These are phyloP conservation scores for barley (Hordeum vulgare) DNA, from an alignment of 176 grass and related monocot genomes.

Conservation along the genomic window DNA sequence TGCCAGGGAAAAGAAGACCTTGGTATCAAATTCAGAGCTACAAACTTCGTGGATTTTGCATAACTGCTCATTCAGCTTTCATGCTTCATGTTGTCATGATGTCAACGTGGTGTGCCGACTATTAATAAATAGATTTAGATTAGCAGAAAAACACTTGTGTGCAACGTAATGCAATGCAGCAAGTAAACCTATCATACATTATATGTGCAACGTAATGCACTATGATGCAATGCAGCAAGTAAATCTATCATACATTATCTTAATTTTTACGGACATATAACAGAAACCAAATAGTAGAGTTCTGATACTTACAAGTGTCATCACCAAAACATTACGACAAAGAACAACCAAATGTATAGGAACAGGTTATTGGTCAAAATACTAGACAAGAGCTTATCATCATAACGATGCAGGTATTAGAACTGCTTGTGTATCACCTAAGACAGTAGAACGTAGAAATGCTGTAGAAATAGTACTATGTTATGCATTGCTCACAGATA, in stretches of 20 bases:
- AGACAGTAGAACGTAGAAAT: neutral
- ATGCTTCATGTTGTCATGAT: neutral
- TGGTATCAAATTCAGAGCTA: neutral
- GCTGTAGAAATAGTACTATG: neutral
- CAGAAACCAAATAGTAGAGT: neutral
- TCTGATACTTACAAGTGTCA: neutral
- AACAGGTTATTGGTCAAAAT: neutral
- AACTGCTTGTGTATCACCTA: neutral
- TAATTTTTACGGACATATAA: neutral
- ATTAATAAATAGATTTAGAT: neutral
- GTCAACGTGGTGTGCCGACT: neutral
- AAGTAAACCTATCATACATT: neutral
- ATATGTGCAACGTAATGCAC: neutral
- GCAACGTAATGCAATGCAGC: neutral
- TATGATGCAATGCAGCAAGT: neutral
- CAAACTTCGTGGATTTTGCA: neutral
- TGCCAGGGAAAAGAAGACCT: neutral
- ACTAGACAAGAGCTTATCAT: slow-evolving; percentile 1
- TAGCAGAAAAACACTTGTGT: neutral
- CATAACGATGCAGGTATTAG: neutral
- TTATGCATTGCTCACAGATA: neutral
- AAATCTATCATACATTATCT: neutral
- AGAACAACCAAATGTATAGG: neutral
- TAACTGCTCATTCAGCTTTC: neutral
- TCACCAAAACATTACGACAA: neutral